Percentiles rank a stretch among this genome's conserved stretches.
These are phyloP conservation scores for Mucor circinelloides DNA, from an alignment of 371 early-diverging fungal species.

Conservation along the genomic window DNA sequence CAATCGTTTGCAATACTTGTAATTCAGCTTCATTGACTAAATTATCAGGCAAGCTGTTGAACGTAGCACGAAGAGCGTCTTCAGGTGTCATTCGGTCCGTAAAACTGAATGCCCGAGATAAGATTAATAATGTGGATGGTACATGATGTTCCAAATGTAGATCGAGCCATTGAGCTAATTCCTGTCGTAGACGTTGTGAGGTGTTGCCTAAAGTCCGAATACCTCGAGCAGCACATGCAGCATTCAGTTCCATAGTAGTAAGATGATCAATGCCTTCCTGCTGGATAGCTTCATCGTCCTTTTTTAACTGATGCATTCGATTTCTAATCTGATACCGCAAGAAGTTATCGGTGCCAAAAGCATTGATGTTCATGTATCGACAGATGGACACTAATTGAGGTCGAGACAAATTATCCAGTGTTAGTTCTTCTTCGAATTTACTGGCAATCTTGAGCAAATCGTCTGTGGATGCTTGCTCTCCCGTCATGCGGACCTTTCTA, in stretches of 20 bases:
- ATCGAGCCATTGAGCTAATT: conserved; percentile 90
- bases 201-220: conserved; percentile 83
- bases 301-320: conserved; percentile 77
- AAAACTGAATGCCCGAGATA: conserved; percentile 86
- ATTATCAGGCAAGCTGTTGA: conserved; percentile 86
- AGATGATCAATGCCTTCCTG: conserved; percentile 85
- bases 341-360: conserved; percentile 94
- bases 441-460: conserved; percentile 82
- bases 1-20: conserved; percentile 79
- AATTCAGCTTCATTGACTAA: conserved; percentile 87
- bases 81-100: conserved; percentile 58
- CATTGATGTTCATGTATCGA: conserved; percentile 88
- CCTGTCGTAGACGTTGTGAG: conserved; percentile 82
- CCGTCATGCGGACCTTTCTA: conserved; percentile 79
- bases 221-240: conserved; percentile 88
- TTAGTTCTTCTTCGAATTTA: conserved; percentile 88
- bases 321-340: conserved; percentile 85
- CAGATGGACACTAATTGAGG: conserved; percentile 93
- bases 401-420: conserved; percentile 87
- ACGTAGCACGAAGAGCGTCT: conserved; percentile 89
- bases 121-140: conserved; percentile 84
- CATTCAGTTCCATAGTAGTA: conserved; percentile 79
- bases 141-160: conserved; percentile 85
- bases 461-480: conserved; percentile 77
- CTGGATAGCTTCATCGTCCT: conserved; percentile 76